Evolutionary conservation across 768 basidiomycete genomes (phyloP), one percentile per base, ranked within the genome.

Genomic region (Psilocybe cubensis): DNA sequence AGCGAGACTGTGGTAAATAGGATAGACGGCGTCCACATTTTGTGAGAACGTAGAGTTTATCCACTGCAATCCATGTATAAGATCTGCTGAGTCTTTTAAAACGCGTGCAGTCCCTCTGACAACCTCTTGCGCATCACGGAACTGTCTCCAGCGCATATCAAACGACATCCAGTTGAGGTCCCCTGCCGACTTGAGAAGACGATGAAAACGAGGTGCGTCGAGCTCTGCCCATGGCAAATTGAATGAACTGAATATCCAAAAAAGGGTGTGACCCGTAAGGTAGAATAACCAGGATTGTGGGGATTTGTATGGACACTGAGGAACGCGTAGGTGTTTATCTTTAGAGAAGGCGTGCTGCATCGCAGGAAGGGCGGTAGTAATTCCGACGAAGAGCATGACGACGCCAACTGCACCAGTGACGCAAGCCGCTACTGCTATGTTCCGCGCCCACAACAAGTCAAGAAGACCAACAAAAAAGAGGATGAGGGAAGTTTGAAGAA

Each of bases 201-300:
- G 62, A 23, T 69, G 66, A 31, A 70, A 68, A 7, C 64, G 61
- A 2, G 61, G 58, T 4, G 67, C 63, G 33, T 66, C 66, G 40
- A 61, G 57, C 17, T 63, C 60, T 38, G 62, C 65, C 63, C 68
- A 70, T n/a, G 63, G 66, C 5, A 66, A 54, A 21, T 66, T 52
- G 17, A 68, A 57, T 12, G 57, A 63, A 14, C 59, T 60, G 52
- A 68, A 53, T 14, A 66, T 35, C 42, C 64, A 55, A 27, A 72
- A 66, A 21, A 63, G 17, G 20, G 60, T 45, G 14, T 69, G 61
- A 7, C 63, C 66, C 4, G 64, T 35, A 14, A 65, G 64, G 57
- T 70, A 70, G 41, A 65, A 68, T 1, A 71, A 49, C 72, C 72
- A 71, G 2, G 72, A 73, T 50, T 73, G 72, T 1, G 72, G 72